Base-by-base conservation (phyloP, 1,139 yeast species). In the Nadsonia starkeyi-henricii region DNA sequence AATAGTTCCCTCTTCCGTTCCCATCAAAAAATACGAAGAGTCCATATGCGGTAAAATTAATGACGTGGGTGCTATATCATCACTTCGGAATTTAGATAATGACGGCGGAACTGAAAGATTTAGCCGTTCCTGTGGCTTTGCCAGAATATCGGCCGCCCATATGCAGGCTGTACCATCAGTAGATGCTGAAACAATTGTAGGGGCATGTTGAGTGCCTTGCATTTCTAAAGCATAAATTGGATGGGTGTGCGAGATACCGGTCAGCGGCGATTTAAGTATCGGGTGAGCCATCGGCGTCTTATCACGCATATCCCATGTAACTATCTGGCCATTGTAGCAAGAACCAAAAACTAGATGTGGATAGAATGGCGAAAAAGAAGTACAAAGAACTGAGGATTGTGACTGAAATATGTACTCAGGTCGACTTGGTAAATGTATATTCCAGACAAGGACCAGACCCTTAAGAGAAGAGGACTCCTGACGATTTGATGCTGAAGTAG, bases 341-440 rank as follows among this genome's bases (percentile, higher is more conserved):
- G 74, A 67, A 1, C 74, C 78, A 48, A 66, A 65, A 23, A 74
- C 56, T 1, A 67, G 51, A 44, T 62, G 62, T 7, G 72, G 59
- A 37, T 66, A 62, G 44, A 59, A 61, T 2, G 63, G 67, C 1
- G 73, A 69, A 56, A 72, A 74, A 47, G 60, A 60, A 5, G 69
- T 66, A 3, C 59, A 54, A 7, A 68, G 55, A 13, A 79, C 46
- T 33, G 49, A 43, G 7, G 77, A 68, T 12, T 76, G 72, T 0
- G 78, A 65, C 19, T 67, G 64, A 46, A 79, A 69, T 42, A 70
- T 68, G 57, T 66, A 72, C 54, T 79, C 84, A 0, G 83, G 79
- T 48, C 62, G 41, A 52, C 50, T 55, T 57, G 64, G 59, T 61
- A 70, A 49, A 64, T 63, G 54, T 59, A 65, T 18, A 67, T 77